phyloP scores from a whole-genome alignment of 495 filamentous ascomycete genomes.

The Geopyxis carbonaria region DNA sequence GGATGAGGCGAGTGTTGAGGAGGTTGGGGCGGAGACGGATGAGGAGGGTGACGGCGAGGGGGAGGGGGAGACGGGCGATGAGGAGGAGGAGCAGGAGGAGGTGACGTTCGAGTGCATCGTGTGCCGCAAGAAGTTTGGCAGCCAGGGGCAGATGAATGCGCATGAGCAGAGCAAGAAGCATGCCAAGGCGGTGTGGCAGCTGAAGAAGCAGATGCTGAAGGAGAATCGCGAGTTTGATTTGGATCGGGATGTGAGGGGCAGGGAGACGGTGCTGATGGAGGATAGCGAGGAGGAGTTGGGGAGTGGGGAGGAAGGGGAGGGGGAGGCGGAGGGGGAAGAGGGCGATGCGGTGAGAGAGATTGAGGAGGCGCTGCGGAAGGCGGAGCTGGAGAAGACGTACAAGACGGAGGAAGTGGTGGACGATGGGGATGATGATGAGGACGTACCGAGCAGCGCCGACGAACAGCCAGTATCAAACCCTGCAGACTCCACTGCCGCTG shows the following conservation, averaged over 20 bases:
- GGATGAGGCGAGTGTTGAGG: conserved; percentile 27
- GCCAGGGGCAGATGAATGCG: conserved; percentile 75
- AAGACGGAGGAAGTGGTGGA: conserved; percentile 2
- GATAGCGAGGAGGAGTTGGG: conserved; percentile 33
- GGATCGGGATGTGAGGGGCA: conserved; percentile 22
- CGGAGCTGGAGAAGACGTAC: background rate
- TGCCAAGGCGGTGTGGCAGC: conserved; percentile 58
- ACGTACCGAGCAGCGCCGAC: background rate
- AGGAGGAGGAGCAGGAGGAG: conserved; percentile 35
- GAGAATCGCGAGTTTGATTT: conserved; percentile 49
- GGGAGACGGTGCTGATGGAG: conserved; percentile 16
- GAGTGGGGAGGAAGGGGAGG: conserved; percentile 26
- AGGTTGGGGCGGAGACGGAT: conserved; percentile 24
- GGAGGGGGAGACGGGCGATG: conserved; percentile 41
- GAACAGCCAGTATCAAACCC: conserved; percentile 1
- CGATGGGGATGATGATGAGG: background rate
- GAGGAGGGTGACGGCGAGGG: conserved; percentile 18
- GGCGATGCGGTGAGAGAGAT: conserved; percentile 2
- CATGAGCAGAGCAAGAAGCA: conserved; percentile 97
- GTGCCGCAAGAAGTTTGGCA: conserved; percentile 86
- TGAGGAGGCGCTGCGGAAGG: background rate
- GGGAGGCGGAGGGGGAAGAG: conserved; percentile 7
- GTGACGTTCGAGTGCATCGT: conserved; percentile 73
- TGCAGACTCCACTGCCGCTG: background rate
- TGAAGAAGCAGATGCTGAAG: conserved; percentile 65